Evolutionary conservation across 257 asterid species (phyloP).

Genomic region (Nicotiana tomentosiformis): DNA sequence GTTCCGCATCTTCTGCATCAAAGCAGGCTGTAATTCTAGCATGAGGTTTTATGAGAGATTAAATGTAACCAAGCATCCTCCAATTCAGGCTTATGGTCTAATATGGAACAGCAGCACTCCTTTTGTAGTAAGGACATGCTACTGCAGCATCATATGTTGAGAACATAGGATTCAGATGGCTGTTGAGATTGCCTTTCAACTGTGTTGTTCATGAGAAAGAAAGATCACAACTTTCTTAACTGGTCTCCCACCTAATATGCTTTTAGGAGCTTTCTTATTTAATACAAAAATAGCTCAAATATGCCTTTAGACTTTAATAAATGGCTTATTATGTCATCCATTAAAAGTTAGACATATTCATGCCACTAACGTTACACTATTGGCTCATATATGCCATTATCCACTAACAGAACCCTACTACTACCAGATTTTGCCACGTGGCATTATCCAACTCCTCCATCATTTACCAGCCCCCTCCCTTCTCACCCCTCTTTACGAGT

Average conservation of each 20-base stretch:
- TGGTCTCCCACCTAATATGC: not conserved
- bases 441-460: no score
- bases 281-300: no score
- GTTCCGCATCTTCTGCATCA: not conserved
- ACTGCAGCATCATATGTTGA: not conserved
- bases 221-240: not conserved
- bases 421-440: no score
- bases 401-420: no score
- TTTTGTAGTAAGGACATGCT: not conserved
- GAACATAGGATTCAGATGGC: not conserved
- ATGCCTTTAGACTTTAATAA: no score
- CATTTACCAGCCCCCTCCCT: no score
- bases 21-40: not conserved
- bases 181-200: not conserved
- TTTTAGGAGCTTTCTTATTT: not conserved
- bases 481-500: no score
- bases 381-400: no score
- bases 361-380: no score
- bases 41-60: not conserved
- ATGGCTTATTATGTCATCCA: no score
- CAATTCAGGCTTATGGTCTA: not conserved
- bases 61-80: not conserved
- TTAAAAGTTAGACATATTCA: no score
- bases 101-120: not conserved
- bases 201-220: not conserved